Percentiles rank a stretch among this genome's conserved stretches.
Evolutionary conservation across 768 basidiomycete genomes (phyloP).

Genomic region (Kwoniella bestiolae): DNA sequence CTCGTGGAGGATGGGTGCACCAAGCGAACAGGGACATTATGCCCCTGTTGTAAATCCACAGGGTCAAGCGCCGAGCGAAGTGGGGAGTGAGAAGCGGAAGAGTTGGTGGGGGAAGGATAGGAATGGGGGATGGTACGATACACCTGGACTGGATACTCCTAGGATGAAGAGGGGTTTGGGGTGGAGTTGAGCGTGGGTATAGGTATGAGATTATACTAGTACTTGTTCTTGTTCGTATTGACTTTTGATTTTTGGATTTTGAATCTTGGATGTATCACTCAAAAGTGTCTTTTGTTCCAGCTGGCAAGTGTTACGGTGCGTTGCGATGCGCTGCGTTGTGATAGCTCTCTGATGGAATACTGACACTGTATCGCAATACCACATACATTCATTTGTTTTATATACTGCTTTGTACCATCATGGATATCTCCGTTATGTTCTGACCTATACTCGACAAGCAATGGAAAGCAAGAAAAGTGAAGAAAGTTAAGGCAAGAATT

Average conservation of each 20-base stretch:
- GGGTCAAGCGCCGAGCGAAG: neutral
- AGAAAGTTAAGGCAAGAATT: neutral
- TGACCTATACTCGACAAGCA: neutral
- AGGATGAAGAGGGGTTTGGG: constrained; percentile 14
- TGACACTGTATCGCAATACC: too few species aligned
- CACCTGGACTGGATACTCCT: neutral
- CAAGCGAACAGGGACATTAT: too few species aligned
- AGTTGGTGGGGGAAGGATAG: constrained; percentile 7
- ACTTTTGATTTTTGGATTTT: too few species aligned
- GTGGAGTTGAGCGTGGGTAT: constrained; percentile 7
- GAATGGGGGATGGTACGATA: constrained; percentile 7
- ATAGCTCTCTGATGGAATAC: too few species aligned
- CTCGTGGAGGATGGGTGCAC: constrained; percentile 18
- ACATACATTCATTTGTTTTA: too few species aligned
- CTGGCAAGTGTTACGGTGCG: too few species aligned
- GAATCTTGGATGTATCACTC: too few species aligned
- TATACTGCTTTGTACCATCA: too few species aligned
- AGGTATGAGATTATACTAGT: too few species aligned
- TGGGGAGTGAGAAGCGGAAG: neutral
- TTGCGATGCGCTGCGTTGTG: too few species aligned
- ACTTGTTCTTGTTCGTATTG: too few species aligned
- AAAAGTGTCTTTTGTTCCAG: too few species aligned
- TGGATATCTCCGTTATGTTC: neutral
- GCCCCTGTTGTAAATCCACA: neutral
- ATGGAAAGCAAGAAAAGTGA: neutral